These are phyloP conservation scores for Backusella parvicylindrica DNA, from an alignment of 192 early-diverging fungal species.

Conservation along the genomic window DNA sequence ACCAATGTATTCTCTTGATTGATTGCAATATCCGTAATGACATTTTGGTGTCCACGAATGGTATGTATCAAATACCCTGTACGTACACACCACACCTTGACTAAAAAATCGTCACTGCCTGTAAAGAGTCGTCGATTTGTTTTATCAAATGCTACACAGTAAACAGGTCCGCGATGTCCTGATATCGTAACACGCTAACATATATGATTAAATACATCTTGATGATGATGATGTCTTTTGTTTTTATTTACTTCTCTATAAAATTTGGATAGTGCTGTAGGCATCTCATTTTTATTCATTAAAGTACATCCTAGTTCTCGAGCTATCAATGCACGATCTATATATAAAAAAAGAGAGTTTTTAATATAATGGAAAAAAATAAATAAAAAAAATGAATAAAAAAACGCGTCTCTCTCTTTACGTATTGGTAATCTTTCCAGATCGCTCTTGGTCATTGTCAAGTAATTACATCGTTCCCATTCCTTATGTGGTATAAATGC, in stretches of 20 bases:
- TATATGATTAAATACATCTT: constrained; percentile 1
- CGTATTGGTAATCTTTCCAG: constrained; percentile 12
- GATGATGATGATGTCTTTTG: constrained; percentile 12
- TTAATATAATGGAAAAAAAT: background rate
- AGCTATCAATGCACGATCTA: constrained; percentile 22
- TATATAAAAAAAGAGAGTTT: background rate
- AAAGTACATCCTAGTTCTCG: constrained; percentile 28
- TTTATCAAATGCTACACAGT: constrained; percentile 73
- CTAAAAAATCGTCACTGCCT: constrained; percentile 83
- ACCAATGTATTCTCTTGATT: constrained; percentile 77
- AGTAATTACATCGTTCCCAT: background rate
- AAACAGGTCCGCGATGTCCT: constrained; percentile 76
- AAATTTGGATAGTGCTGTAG: constrained; percentile 24
- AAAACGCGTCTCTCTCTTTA: constrained; percentile 5
- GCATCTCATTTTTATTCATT: constrained; percentile 7
- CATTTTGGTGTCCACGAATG: constrained; percentile 74
- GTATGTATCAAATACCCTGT: constrained; percentile 78
- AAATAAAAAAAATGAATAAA: background rate
- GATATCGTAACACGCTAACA: constrained; percentile 55
- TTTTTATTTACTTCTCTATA: constrained; percentile 29
- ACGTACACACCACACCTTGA: constrained; percentile 82
- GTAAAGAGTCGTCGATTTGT: constrained; percentile 73
- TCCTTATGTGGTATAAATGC: constrained; percentile 13
- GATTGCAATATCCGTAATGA: constrained; percentile 75
- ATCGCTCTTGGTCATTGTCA: constrained; percentile 11